These are phyloP conservation scores for Anthoceros angustus DNA, from an alignment of 225 moss, liverwort and hornwort species.

Conservation along the genomic window DNA sequence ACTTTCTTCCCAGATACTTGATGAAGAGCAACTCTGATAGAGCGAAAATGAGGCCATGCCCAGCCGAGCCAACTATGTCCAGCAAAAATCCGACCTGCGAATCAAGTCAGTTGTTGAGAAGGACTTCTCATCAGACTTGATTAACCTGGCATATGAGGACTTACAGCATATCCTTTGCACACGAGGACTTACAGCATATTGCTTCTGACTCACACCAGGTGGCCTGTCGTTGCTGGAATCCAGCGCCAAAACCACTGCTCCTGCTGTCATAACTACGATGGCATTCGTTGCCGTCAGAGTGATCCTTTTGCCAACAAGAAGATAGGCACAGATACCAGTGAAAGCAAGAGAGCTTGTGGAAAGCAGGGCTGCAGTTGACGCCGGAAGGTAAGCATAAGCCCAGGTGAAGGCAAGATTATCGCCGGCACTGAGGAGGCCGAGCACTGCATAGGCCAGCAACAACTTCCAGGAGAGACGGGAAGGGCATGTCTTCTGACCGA, in stretches of 20 bases:
- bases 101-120: background rate
- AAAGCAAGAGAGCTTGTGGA: conserved; percentile 18
- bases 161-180: background rate
- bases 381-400: conserved; percentile 24
- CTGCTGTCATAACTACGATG: conserved; percentile 19
- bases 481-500: conserved; percentile 12
- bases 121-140: background rate
- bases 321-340: conserved; percentile 23
- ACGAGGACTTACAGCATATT: conserved; percentile 9
- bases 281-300: conserved; percentile 17
- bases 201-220: conserved; percentile 12
- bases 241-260: conserved; percentile 20
- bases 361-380: conserved; percentile 21
- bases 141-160: background rate
- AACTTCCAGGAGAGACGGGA: conserved; percentile 18
- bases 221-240: conserved; percentile 23
- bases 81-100: conserved; percentile 17
- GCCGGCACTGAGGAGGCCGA: conserved; percentile 19
- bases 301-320: conserved; percentile 18
- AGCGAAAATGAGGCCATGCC: conserved; percentile 23
- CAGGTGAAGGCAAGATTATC: conserved; percentile 26
- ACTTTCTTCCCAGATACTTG: conserved; percentile 14
- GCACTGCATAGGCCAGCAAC: conserved; percentile 11
- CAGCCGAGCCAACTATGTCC: conserved; percentile 17
- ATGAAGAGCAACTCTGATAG: conserved; percentile 21